phyloP scores from a whole-genome alignment of 169 alveolate genomes.

The Theileria orientalis region DNA sequence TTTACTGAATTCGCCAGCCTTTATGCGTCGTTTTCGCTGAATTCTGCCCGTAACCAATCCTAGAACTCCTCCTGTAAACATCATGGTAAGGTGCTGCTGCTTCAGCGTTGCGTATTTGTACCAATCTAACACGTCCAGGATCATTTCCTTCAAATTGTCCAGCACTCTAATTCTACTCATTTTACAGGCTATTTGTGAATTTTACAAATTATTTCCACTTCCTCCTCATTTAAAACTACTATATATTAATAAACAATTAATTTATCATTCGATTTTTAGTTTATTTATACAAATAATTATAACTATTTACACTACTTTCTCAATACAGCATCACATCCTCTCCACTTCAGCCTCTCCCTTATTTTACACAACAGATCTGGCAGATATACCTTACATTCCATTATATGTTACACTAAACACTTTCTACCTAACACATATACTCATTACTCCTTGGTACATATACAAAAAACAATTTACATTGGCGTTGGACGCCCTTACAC shows the following conservation, averaged over 20 bases:
- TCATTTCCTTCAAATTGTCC: slow-evolving; percentile 29
- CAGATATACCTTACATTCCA: too few relatives aligned
- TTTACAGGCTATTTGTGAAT: too few relatives aligned
- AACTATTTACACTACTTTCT: background rate
- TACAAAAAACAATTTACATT: too few relatives aligned
- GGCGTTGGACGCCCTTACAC: too few relatives aligned
- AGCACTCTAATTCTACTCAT: slow-evolving; percentile 8
- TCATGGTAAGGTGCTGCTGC: slow-evolving; percentile 73
- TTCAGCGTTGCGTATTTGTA: slow-evolving; percentile 66
- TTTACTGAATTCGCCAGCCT: slow-evolving; percentile 72
- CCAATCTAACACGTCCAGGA: slow-evolving; percentile 57
- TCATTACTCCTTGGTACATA: too few relatives aligned
- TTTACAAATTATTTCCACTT: background rate
- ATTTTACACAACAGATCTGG: too few relatives aligned
- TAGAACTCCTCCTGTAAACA: slow-evolving; percentile 65
- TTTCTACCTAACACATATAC: too few relatives aligned
- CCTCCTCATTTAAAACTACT: background rate
- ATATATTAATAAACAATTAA: background rate
- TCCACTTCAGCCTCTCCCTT: too few relatives aligned
- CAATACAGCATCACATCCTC: too few relatives aligned
- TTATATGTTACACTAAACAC: too few relatives aligned
- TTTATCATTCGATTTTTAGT: background rate
- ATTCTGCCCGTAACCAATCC: slow-evolving; percentile 69
- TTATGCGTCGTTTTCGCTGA: slow-evolving; percentile 44
- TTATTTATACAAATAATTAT: too few relatives aligned